Evolutionary conservation across 73 alveolate genomes (phyloP).

Genomic region (Stentor coeruleus): DNA sequence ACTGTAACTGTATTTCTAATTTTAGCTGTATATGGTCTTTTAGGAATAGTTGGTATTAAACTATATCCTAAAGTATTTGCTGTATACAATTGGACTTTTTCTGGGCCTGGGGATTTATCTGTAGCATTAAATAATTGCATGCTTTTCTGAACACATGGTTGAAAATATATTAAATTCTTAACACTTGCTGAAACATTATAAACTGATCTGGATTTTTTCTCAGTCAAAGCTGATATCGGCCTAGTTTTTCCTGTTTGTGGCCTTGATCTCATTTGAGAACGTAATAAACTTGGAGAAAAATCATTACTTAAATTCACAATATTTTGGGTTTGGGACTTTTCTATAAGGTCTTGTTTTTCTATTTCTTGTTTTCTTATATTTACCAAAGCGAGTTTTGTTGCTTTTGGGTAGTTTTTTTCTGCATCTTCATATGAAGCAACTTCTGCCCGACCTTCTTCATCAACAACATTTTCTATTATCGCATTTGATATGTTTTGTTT

Average conservation of each 20-base stretch:
- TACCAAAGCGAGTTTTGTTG: constrained; percentile 18
- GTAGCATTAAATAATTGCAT: background rate
- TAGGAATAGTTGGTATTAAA: constrained; percentile 10
- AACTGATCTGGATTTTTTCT: background rate
- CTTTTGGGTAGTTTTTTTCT: constrained; percentile 29
- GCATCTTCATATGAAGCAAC: background rate
- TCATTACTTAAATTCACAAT: background rate
- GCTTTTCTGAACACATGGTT: background rate
- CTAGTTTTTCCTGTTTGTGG: constrained; percentile 12
- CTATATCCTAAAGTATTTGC: constrained; percentile 24
- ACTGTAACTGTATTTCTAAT: background rate
- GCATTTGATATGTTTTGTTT: constrained; percentile 1
- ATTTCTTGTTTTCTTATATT: background rate
- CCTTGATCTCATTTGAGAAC: background rate
- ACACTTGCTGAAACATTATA: background rate
- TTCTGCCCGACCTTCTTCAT: background rate
- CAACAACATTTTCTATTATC: background rate
- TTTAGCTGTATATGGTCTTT: background rate
- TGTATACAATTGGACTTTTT: background rate
- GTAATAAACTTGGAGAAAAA: background rate
- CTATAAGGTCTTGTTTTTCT: background rate
- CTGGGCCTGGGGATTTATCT: background rate
- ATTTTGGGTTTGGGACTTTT: background rate
- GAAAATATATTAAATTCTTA: background rate
- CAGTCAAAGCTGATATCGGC: constrained; percentile 12